Percentiles rank a stretch among this genome's conserved stretches.
Evolutionary conservation across 2,329 filamentous ascomycete genomes (phyloP).

Genomic region (Capronia coronata): DNA sequence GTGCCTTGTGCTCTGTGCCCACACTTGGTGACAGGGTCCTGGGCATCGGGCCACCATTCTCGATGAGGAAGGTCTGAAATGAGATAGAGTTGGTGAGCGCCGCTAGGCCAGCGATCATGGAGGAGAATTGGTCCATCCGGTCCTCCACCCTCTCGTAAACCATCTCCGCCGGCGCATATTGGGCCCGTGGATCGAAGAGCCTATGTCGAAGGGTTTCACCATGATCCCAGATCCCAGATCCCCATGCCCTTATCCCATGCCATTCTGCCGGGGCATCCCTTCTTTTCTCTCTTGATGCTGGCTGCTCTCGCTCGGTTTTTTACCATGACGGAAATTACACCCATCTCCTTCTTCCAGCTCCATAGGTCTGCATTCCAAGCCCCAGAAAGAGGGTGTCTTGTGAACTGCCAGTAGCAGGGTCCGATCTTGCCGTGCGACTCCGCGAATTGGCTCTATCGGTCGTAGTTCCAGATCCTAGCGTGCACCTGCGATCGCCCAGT

Average conservation of each 20-base stretch:
- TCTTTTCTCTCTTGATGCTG: neutral
- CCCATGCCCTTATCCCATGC: neutral
- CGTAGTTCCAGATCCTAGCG: conserved; percentile 21
- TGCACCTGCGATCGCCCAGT: conserved; percentile 7
- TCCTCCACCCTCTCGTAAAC: neutral
- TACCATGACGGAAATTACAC: neutral
- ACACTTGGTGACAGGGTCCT: neutral
- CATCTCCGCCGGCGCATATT: conserved; percentile 5
- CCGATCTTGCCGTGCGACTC: neutral
- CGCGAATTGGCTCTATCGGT: neutral
- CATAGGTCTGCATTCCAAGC: neutral
- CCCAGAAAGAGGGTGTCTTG: neutral
- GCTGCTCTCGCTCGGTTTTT: neutral
- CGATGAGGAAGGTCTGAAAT: conserved; percentile 7
- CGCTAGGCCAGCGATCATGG: conserved; percentile 3
- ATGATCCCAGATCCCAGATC: neutral
- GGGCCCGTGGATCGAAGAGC: neutral
- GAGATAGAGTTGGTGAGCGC: conserved; percentile 4
- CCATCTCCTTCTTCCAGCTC: neutral
- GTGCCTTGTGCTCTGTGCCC: conserved; percentile 1
- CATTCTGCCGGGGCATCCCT: neutral
- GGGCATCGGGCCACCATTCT: conserved; percentile 3
- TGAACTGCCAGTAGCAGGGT: neutral
- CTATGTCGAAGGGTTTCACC: neutral
- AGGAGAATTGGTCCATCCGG: neutral